Base-by-base conservation (phyloP, 257 asterid species). In the Apocynum venetum region DNA sequence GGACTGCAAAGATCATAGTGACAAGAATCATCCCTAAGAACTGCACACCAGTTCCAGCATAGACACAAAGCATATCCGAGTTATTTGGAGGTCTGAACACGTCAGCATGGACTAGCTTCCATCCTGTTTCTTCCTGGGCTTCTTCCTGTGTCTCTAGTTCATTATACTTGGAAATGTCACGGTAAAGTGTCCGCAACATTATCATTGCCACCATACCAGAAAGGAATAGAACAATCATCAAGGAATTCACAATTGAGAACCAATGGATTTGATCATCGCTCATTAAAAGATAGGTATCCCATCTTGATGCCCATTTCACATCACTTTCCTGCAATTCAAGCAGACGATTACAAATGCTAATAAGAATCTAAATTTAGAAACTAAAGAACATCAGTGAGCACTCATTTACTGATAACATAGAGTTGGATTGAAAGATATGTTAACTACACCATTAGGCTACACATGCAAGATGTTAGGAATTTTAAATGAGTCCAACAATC, bases 171-270 rank as follows among this genome's bases (percentile, higher is more conserved):
- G 96, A 87, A 80, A 90, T 90, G 82, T 90, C 96, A 66, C 96
- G 91, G 86, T 89, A 90, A 49, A 90, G 92, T 20, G 96, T 90
- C 72, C 96, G 88, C 79, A 90, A 80, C 96, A 91, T 87, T 77
- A 91, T 91, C 96, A 89, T 90, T 68, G 96, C 96, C 74, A 90
- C 96, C 96, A 91, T 89, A 53, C 96, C 93, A 68, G 96, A 91
- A 55, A 91, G 96, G 74, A 91, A 91, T 73, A 91, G 90, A 68
- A 91, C 96, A 76, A 91, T 91, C 96, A 91, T 89, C 81, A 91
- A 80, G 15, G 96, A 91, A 73, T 91, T 91, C 49, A 91, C 94
- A 6, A 91, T 89, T 10, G 96, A 91, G 84, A 91, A 91, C 96
- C 96, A 91, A 81, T 91, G 96, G 76, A 91, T 91, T 84, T 91